Evolutionary conservation across 176 grass and related monocot genomes (phyloP), one percentile per base, ranked within the genome.

Genomic region (Musa beccarii): DNA sequence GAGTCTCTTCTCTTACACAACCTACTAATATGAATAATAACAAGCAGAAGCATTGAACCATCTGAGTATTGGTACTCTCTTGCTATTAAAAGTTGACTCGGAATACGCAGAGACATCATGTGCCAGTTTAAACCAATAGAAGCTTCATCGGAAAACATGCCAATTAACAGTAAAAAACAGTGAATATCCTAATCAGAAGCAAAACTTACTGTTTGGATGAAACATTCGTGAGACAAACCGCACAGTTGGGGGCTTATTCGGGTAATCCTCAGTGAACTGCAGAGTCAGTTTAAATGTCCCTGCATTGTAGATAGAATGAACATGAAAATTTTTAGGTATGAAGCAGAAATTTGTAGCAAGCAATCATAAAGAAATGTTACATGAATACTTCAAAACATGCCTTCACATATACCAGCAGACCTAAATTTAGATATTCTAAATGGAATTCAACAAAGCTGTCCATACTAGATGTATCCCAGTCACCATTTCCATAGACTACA

Each of bases 201-300:
- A 75, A 69, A 9, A 49, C 84, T 79, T 86, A 82, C 84, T 82
- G 15, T 86, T 86, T 54, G 84, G 84, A 64, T 86, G 84, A 71
- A 86, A 86, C 84, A 86, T 86, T 54, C 84, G 69, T 52, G 80
- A 86, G 72, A 86, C 84, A 82, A 86, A 86, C 72, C 84, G 66
- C 24, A 86, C 75, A 19, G 80, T 86, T 54, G 84, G 84, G 69
- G 84, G 84, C 57, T 86, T 86, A 56, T 86, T 86, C 55, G 84
- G 84, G 78, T 86, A 86, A 82, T 86, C 84, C 81, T 86, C 84
- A 8, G 80, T 75, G 51, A 86, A 86, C 62, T 86, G 84, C 65
- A 86, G 79, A 49, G 84, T 82, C 54, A 86, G 26, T 72, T 82
- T 86, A 72, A 86, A 86, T 54, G 84, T 86, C 59, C 84, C 84